Conservation (phyloP, 805 yeast species). For the Metschnikowia lachancei region DNA sequence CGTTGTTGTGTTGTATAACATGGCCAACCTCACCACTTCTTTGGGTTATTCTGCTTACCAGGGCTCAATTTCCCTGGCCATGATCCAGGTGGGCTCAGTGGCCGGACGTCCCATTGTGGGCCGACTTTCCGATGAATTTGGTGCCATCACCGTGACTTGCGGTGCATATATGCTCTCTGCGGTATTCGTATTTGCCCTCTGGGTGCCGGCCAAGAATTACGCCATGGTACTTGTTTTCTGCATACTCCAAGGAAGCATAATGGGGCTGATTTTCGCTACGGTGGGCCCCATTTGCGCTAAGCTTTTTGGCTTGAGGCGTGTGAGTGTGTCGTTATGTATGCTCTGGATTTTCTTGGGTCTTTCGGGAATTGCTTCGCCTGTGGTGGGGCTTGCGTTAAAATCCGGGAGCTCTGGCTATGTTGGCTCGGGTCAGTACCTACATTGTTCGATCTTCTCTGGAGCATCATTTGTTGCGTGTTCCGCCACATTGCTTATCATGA, state of each 20-base stretch:
- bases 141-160: conserved; percentile 47
- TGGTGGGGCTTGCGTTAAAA: conserved; percentile 55
- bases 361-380: conserved; percentile 55
- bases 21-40: conserved; percentile 59
- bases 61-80: conserved; percentile 58
- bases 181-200: conserved; percentile 35
- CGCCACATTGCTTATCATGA: conserved; percentile 38
- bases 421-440: conserved; percentile 47
- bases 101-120: conserved; percentile 60
- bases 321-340: conserved; percentile 50
- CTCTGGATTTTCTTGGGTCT: conserved; percentile 52
- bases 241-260: conserved; percentile 50
- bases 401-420: conserved; percentile 21
- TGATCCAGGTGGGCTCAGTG: conserved; percentile 56
- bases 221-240: conserved; percentile 56
- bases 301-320: conserved; percentile 51
- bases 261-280: conserved; percentile 63
- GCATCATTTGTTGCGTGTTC: conserved; percentile 49
- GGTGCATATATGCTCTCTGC: conserved; percentile 27
- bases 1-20: conserved; percentile 54
- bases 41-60: conserved; percentile 54
- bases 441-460: conserved; percentile 61
- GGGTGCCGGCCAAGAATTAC: conserved; percentile 46
- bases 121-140: conserved; percentile 46
- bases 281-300: conserved; percentile 51